phyloP scores from a whole-genome alignment of 1,139 yeast species.

The Scheffersomyces illinoinensis region DNA sequence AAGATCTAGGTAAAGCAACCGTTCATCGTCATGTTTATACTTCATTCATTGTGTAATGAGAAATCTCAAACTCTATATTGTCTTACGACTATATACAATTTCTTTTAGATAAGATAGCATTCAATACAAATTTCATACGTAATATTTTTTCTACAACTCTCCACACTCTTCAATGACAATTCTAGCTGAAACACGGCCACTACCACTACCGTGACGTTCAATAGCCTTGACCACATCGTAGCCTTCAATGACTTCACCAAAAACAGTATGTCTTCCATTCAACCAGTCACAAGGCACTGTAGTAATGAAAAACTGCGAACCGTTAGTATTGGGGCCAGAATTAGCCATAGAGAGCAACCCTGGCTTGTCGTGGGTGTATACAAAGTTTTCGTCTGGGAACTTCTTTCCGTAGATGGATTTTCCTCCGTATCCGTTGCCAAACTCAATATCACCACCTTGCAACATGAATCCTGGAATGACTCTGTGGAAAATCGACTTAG shows the following conservation, averaged over 20 bases:
- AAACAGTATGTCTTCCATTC: constrained; percentile 44
- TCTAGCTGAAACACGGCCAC: constrained; percentile 28
- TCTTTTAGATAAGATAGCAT: background rate
- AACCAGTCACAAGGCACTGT: constrained; percentile 47
- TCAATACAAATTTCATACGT: background rate
- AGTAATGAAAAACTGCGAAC: constrained; percentile 44
- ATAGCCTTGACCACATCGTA: constrained; percentile 39
- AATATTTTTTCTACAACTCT: constrained; percentile 16
- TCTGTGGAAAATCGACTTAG: constrained; percentile 62
- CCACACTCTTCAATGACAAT: constrained; percentile 44
- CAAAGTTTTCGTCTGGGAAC: constrained; percentile 41
- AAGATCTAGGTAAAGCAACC: constrained; percentile 22
- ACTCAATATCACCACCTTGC: constrained; percentile 46
- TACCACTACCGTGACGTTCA: constrained; percentile 33
- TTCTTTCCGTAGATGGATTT: constrained; percentile 40
- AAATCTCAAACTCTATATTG: background rate
- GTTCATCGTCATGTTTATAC: background rate
- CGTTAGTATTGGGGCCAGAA: constrained; percentile 46
- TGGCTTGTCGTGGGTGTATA: constrained; percentile 33
- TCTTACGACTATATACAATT: background rate
- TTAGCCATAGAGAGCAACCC: constrained; percentile 46
- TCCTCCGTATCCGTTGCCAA: constrained; percentile 44
- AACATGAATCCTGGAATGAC: constrained; percentile 45
- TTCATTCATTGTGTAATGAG: background rate
- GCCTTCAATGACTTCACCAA: constrained; percentile 45